These are phyloP conservation scores for Phialemonium atrogriseum DNA, from an alignment of 2,329 filamentous ascomycete species.

Conservation along the genomic window DNA sequence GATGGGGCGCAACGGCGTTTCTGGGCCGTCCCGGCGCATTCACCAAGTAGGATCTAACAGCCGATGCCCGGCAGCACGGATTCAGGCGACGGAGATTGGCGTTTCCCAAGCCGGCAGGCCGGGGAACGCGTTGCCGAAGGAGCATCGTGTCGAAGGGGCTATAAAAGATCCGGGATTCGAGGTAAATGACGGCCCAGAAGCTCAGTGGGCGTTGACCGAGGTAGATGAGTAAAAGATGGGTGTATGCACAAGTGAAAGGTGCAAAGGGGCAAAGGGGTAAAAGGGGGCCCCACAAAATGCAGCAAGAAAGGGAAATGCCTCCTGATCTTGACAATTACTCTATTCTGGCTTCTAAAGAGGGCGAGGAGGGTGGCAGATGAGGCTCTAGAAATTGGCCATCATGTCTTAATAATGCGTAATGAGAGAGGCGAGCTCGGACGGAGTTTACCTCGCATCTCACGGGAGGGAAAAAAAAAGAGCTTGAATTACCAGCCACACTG, in stretches of 20 bases:
- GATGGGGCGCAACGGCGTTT: not conserved
- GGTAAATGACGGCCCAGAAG: too few species aligned
- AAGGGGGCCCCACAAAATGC: too few species aligned
- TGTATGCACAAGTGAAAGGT: too few species aligned
- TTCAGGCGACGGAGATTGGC: constrained; percentile 4
- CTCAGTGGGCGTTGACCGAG: too few species aligned
- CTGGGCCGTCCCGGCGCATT: constrained; percentile 6
- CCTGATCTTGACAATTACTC: too few species aligned
- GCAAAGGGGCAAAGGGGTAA: too few species aligned
- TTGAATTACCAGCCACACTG: not conserved
- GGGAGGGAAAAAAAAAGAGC: constrained; percentile 1
- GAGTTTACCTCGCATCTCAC: constrained; percentile 1
- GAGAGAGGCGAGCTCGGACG: constrained; percentile 1
- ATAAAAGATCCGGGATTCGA: too few species aligned
- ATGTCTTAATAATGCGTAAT: constrained; percentile 5
- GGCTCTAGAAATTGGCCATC: too few species aligned
- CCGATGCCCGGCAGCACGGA: constrained; percentile 2
- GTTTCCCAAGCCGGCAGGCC: constrained; percentile 6
- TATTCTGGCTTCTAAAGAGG: too few species aligned
- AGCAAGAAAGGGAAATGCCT: too few species aligned
- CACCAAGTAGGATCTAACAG: constrained; percentile 1
- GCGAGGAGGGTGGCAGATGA: too few species aligned
- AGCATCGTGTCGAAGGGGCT: constrained; percentile 10
- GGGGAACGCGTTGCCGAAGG: constrained; percentile 10
- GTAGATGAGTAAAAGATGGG: too few species aligned